These are phyloP conservation scores for Picea glauca DNA, from an alignment of 75 land plant genomes.

Conservation along the genomic window DNA sequence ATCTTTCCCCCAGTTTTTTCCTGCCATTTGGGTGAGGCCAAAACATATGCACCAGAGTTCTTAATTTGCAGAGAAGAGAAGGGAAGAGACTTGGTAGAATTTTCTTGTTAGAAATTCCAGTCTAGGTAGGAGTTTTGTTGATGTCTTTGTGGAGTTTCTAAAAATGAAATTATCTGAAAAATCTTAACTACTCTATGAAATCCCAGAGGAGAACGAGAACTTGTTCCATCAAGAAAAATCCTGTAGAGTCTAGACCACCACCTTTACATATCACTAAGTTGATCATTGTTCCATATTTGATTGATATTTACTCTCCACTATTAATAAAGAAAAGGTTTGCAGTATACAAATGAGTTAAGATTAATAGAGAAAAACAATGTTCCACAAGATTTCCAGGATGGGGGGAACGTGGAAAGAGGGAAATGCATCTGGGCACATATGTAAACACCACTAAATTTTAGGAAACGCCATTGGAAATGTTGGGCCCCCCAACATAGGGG, in stretches of 20 bases:
- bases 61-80: not conserved
- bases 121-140: not conserved
- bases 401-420: no score
- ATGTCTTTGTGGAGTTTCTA: not conserved
- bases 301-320: not conserved
- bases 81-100: not conserved
- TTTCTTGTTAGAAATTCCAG: not conserved
- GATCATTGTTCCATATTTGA: not conserved
- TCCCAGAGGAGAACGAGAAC: not conserved
- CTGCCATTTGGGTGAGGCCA: slow-evolving; percentile 24
- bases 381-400: no score
- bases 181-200: not conserved
- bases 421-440: no score
- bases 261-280: not conserved
- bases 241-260: not conserved
- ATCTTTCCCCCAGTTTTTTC: slow-evolving; percentile 82
- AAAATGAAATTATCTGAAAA: not conserved
- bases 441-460: no score
- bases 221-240: not conserved
- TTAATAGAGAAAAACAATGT: no score
- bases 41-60: not conserved
- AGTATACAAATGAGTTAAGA: not conserved
- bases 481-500: no score
- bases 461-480: no score
- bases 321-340: not conserved